Evolutionary conservation across 768 basidiomycete species (phyloP).

Genomic region (Leccinum disarticulatum): DNA sequence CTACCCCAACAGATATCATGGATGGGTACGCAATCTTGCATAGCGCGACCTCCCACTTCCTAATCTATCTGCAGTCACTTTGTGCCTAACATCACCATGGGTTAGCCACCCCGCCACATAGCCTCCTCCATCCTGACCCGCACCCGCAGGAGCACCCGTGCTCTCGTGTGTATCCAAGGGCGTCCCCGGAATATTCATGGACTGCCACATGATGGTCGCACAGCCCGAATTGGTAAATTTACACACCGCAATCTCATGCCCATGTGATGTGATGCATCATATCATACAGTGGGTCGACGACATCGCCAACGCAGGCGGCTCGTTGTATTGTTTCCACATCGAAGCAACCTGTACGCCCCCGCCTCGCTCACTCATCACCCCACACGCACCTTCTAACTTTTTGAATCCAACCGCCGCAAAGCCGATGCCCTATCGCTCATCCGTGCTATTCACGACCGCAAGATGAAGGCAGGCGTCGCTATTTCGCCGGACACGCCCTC

Average conservation of each 20-base stretch:
- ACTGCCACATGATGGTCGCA: conserved; percentile 99
- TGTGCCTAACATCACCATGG: conserved; percentile 98
- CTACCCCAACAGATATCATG: conserved; percentile 81
- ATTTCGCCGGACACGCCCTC: conserved; percentile 96
- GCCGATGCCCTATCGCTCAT: conserved; percentile 79
- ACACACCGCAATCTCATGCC: background rate
- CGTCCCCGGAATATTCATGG: conserved; percentile 97
- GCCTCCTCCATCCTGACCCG: conserved; percentile 13
- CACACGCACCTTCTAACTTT: conserved; percentile 11
- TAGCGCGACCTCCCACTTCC: background rate
- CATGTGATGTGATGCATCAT: background rate
- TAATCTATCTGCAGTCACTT: conserved; percentile 68
- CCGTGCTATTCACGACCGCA: conserved; percentile 70
- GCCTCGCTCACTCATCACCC: background rate
- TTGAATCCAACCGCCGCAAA: conserved; percentile 19
- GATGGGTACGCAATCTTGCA: conserved; percentile 65
- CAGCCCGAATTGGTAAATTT: conserved; percentile 80
- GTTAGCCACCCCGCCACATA: conserved; percentile 39
- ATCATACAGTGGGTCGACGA: conserved; percentile 88
- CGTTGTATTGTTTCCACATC: conserved; percentile 94
- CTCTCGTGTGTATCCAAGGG: conserved; percentile 81
- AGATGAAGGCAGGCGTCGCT: conserved; percentile 94
- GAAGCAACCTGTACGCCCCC: conserved; percentile 78
- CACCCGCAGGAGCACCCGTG: conserved; percentile 73
- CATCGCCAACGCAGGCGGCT: conserved; percentile 92